Evolutionary conservation across 768 basidiomycete species (phyloP).

Genomic region (Austroboletus eburneus): DNA sequence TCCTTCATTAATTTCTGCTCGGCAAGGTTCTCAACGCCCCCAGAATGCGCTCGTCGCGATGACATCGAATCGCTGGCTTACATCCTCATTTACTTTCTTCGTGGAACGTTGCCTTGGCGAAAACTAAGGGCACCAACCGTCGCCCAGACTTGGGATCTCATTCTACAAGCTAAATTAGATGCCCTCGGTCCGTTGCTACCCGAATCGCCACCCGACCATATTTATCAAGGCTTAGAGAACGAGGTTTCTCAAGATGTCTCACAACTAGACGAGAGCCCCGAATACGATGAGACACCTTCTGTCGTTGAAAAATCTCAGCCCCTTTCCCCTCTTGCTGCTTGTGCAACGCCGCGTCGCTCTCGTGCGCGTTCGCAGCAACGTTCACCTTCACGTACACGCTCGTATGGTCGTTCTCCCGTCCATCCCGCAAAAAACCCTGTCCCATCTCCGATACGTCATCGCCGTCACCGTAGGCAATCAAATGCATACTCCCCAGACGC

Average conservation of each 20-base stretch:
- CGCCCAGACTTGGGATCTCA: slow-evolving; percentile 71
- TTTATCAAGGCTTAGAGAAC: slow-evolving; percentile 7
- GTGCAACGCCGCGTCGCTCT: slow-evolving; percentile 9
- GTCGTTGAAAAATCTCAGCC: slow-evolving; percentile 15
- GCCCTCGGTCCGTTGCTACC: slow-evolving; percentile 37
- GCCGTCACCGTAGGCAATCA: slow-evolving; percentile 16
- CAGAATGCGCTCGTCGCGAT: slow-evolving; percentile 73
- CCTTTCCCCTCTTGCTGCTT: slow-evolving; percentile 3
- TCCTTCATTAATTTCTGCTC: slow-evolving; percentile 4
- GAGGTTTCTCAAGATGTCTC: slow-evolving; percentile 3
- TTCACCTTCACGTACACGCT: slow-evolving; percentile 2
- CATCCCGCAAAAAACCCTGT: not conserved
- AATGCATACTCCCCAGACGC: slow-evolving; percentile 19
- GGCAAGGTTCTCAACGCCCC: not conserved
- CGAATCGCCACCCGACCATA: slow-evolving; percentile 10
- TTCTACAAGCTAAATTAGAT: slow-evolving; percentile 67
- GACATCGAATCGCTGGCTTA: slow-evolving; percentile 79
- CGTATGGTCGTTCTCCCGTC: slow-evolving; percentile 1
- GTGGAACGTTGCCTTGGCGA: slow-evolving; percentile 76
- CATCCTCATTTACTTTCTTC: slow-evolving; percentile 79
- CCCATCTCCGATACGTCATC: slow-evolving; percentile 19
- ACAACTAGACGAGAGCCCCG: slow-evolving; percentile 6
- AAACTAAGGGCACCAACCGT: slow-evolving; percentile 65
- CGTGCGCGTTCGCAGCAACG: slow-evolving; percentile 19
- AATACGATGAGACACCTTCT: slow-evolving; percentile 11